These are phyloP conservation scores for Venturia asperata DNA, from an alignment of 2,329 filamentous ascomycete genomes.

Conservation along the genomic window DNA sequence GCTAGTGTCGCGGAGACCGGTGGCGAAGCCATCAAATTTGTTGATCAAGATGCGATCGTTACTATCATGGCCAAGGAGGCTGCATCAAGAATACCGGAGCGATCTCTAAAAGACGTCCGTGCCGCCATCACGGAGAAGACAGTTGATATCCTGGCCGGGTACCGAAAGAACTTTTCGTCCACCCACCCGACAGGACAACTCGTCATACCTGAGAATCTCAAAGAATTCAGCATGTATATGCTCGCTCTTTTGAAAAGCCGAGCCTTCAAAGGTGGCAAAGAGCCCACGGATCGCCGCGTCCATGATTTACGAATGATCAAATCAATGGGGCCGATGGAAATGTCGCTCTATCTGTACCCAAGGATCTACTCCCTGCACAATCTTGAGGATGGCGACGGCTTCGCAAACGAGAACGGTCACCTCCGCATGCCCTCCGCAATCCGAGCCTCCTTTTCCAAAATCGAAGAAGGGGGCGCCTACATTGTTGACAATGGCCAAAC, in stretches of 20 bases:
- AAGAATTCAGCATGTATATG: slow-evolving; percentile 96
- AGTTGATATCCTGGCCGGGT: slow-evolving; percentile 83
- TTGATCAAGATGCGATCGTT: slow-evolving; percentile 92
- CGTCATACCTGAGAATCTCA: slow-evolving; percentile 89
- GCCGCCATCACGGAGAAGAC: slow-evolving; percentile 80
- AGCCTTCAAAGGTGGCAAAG: slow-evolving; percentile 85
- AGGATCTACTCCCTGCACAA: slow-evolving; percentile 90
- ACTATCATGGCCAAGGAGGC: slow-evolving; percentile 89
- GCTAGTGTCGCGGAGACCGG: slow-evolving; percentile 83
- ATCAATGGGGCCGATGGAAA: slow-evolving; percentile 75
- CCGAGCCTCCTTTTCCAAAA: slow-evolving; percentile 75
- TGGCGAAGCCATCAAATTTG: slow-evolving; percentile 78
- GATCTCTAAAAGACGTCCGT: slow-evolving; percentile 76
- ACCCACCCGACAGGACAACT: slow-evolving; percentile 85
- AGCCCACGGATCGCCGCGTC: slow-evolving; percentile 82
- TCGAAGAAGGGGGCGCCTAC: slow-evolving; percentile 91
- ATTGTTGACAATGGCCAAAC: slow-evolving; percentile 92
- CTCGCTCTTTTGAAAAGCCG: slow-evolving; percentile 82
- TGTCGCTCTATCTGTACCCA: slow-evolving; percentile 90
- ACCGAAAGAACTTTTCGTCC: slow-evolving; percentile 86
- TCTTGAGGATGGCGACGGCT: slow-evolving; percentile 78
- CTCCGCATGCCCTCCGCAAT: slow-evolving; percentile 74
- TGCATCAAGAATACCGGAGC: slow-evolving; percentile 71
- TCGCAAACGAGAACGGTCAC: slow-evolving; percentile 85
- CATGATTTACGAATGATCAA: slow-evolving; percentile 88